These are phyloP conservation scores for Hemisphaericaspora nanyangensis DNA, from an alignment of 805 yeast genomes.

Conservation along the genomic window DNA sequence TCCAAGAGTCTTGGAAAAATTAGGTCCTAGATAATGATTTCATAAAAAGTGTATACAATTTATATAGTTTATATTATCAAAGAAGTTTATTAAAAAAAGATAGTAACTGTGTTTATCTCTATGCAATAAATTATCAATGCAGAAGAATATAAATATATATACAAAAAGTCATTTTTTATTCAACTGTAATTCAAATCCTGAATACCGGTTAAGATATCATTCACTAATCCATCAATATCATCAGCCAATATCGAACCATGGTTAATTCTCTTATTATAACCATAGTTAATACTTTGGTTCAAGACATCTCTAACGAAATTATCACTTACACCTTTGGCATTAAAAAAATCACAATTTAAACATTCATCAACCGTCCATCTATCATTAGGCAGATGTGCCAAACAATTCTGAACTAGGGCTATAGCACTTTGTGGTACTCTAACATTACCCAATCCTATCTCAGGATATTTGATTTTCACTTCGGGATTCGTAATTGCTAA, in stretches of 20 bases:
- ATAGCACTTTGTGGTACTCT: constrained; percentile 67
- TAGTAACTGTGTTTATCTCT: not conserved
- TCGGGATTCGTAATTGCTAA: constrained; percentile 86
- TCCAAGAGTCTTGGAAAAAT: constrained; percentile 73
- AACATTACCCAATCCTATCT: constrained; percentile 54
- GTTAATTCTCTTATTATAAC: constrained; percentile 40
- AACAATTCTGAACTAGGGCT: constrained; percentile 68
- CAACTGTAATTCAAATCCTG: constrained; percentile 33
- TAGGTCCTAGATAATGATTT: constrained; percentile 92
- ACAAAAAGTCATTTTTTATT: not conserved
- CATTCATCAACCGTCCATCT: constrained; percentile 65
- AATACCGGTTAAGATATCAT: constrained; percentile 36
- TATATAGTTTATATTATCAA: not conserved
- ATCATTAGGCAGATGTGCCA: constrained; percentile 63
- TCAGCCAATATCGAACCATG: constrained; percentile 39
- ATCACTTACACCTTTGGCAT: constrained; percentile 70
- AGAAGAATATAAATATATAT: not conserved
- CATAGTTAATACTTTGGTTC: constrained; percentile 73
- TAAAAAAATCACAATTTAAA: constrained; percentile 59
- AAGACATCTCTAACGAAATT: constrained; percentile 66
- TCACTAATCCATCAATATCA: constrained; percentile 37
- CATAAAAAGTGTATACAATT: not conserved
- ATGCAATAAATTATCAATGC: not conserved
- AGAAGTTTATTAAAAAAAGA: too few species aligned
- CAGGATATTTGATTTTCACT: constrained; percentile 64